Percentiles rank a stretch among this genome's conserved stretches.
These are phyloP conservation scores for Nicotiana attenuata DNA, from an alignment of 257 asterid species.

Conservation along the genomic window DNA sequence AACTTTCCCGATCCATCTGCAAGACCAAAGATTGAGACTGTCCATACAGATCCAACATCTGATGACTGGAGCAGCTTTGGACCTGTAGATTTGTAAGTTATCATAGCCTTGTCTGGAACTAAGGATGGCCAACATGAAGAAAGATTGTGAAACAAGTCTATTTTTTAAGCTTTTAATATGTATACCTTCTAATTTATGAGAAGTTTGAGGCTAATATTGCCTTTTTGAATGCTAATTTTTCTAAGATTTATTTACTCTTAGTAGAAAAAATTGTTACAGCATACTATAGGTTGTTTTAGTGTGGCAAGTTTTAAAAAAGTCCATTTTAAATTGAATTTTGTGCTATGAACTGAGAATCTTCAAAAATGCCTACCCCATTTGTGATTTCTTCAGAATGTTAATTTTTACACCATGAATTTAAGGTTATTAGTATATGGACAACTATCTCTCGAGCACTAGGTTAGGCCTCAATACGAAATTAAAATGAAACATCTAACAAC, in stretches of 20 bases:
- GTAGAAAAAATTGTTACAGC: neutral
- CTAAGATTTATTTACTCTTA: neutral
- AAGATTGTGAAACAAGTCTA: neutral
- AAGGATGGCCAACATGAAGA: neutral
- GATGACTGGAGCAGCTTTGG: constrained; percentile 59
- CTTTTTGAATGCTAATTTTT: neutral
- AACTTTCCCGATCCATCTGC: constrained; percentile 64
- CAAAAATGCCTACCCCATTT: neutral
- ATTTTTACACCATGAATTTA: neutral
- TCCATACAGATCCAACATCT: constrained; percentile 41
- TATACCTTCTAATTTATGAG: neutral
- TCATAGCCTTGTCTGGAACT: neutral
- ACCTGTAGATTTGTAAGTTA: constrained; percentile 33
- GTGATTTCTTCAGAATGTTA: neutral
- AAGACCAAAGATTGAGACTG: constrained; percentile 35
- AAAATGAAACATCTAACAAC: neutral
- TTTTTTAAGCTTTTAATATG: neutral
- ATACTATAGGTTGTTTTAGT: neutral
- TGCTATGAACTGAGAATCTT: neutral
- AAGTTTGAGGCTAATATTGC: neutral
- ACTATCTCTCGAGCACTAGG: neutral
- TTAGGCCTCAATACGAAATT: neutral
- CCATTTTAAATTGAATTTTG: neutral
- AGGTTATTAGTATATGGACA: neutral
- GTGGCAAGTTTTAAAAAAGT: neutral